Evolutionary conservation across 2,329 filamentous ascomycete species (phyloP).

Genomic region (Chrysoporthe cubensis): DNA sequence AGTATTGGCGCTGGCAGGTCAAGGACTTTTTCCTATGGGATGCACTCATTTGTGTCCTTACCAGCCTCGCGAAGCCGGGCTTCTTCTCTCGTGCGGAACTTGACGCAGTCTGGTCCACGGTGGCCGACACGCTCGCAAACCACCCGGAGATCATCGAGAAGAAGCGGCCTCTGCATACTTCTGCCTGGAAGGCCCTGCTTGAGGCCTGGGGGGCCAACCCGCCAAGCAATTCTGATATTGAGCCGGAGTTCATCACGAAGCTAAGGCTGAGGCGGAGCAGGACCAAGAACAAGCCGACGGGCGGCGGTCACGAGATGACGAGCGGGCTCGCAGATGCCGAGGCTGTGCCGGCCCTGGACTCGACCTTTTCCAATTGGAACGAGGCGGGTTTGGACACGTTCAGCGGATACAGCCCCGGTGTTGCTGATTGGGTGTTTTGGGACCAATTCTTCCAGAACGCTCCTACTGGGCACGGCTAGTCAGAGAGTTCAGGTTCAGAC

Average conservation of each 20-base stretch:
- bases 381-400: background rate
- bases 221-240: constrained; percentile 16
- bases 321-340: too few relatives aligned
- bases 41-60: constrained; percentile 38
- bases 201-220: constrained; percentile 39
- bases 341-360: background rate
- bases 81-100: constrained; percentile 30
- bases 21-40: constrained; percentile 41
- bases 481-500: background rate
- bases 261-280: constrained; percentile 23
- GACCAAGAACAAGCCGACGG: background rate
- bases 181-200: constrained; percentile 37
- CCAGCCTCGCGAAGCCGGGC: constrained; percentile 33
- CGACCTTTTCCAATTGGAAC: background rate
- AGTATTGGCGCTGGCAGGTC: constrained; percentile 39
- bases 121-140: constrained; percentile 36
- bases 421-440: constrained; percentile 36
- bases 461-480: background rate
- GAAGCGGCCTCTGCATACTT: constrained; percentile 36
- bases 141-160: constrained; percentile 37
- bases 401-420: constrained; percentile 30
- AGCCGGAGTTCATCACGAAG: constrained; percentile 35
- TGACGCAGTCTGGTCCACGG: constrained; percentile 33
- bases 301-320: background rate
- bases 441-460: constrained; percentile 30